phyloP scores from a whole-genome alignment of 139 green algal species.

The Chlamydomonas sphaeroides region DNA sequence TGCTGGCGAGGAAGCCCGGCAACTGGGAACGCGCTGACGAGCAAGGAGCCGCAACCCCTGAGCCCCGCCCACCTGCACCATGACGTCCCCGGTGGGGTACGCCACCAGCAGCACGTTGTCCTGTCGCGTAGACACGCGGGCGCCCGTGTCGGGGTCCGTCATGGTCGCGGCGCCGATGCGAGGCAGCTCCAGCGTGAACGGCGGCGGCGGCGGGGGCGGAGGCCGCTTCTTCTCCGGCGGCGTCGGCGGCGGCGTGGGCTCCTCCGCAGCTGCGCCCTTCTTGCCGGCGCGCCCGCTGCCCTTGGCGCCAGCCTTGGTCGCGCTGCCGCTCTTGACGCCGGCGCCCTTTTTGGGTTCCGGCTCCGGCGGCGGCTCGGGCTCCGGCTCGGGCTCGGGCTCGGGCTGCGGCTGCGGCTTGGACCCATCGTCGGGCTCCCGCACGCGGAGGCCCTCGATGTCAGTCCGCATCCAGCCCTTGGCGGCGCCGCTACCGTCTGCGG shows the following conservation, averaged over 20 bases:
- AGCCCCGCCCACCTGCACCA: slow-evolving; percentile 46
- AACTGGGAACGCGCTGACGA: too few relatives aligned
- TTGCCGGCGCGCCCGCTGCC: not conserved
- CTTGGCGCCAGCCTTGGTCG: not conserved
- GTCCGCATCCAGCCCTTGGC: slow-evolving; percentile 47
- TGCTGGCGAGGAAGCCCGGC: too few relatives aligned
- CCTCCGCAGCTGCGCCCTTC: slow-evolving; percentile 32
- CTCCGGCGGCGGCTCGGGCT: slow-evolving; percentile 3
- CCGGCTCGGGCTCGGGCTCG: not conserved
- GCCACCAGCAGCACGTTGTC: slow-evolving; percentile 54
- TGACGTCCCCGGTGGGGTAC: slow-evolving; percentile 45
- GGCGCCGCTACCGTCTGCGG: not conserved
- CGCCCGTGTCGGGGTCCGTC: slow-evolving; percentile 53
- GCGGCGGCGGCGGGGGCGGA: slow-evolving; percentile 31
- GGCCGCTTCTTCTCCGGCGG: slow-evolving; percentile 23
- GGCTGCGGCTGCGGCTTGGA: slow-evolving; percentile 18
- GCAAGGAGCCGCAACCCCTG: not conserved
- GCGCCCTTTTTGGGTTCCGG: not conserved
- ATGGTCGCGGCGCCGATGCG: slow-evolving; percentile 13
- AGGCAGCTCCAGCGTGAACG: slow-evolving; percentile 13
- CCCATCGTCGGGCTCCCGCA: slow-evolving; percentile 47
- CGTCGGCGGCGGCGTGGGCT: not conserved
- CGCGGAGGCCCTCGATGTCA: slow-evolving; percentile 46
- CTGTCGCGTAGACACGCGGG: slow-evolving; percentile 38
- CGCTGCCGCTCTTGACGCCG: not conserved